Evolutionary conservation across 805 yeast species (phyloP).

Genomic region (Clavispora santaluciae): DNA sequence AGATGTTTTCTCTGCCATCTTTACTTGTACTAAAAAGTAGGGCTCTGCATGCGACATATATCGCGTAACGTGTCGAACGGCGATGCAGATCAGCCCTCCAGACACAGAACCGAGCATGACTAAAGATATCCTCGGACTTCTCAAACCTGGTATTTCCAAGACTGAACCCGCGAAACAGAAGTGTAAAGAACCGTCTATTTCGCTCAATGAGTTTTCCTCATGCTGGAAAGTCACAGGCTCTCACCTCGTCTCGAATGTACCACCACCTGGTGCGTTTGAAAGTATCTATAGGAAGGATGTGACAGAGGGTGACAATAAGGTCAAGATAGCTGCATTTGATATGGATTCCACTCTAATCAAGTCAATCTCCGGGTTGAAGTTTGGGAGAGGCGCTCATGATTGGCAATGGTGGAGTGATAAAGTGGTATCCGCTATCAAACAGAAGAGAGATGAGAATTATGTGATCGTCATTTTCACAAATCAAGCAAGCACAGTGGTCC

Average conservation of each 20-base stretch:
- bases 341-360: slow-evolving; percentile 73
- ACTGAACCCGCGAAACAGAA: background rate
- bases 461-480: slow-evolving; percentile 74
- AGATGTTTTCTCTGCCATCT: slow-evolving; percentile 21
- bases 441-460: slow-evolving; percentile 24
- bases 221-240: slow-evolving; percentile 36
- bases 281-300: background rate
- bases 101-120: background rate
- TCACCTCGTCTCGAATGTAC: slow-evolving; percentile 40
- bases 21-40: background rate
- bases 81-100: background rate
- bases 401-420: slow-evolving; percentile 55
- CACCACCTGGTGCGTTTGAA: slow-evolving; percentile 15
- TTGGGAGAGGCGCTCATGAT: slow-evolving; percentile 57
- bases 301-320: background rate
- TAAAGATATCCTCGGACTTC: background rate
- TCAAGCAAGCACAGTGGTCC: slow-evolving; percentile 66
- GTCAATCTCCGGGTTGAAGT: slow-evolving; percentile 59
- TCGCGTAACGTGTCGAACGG: too few species aligned
- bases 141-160: background rate
- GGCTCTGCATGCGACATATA: background rate
- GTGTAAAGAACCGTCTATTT: background rate
- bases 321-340: slow-evolving; percentile 70
- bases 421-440: slow-evolving; percentile 16
- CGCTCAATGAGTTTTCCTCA: background rate